Evolutionary conservation across 1,284 basidiomycete species (phyloP), one percentile per base, ranked within the genome.

Genomic region (Cryptococcus floricola): DNA sequence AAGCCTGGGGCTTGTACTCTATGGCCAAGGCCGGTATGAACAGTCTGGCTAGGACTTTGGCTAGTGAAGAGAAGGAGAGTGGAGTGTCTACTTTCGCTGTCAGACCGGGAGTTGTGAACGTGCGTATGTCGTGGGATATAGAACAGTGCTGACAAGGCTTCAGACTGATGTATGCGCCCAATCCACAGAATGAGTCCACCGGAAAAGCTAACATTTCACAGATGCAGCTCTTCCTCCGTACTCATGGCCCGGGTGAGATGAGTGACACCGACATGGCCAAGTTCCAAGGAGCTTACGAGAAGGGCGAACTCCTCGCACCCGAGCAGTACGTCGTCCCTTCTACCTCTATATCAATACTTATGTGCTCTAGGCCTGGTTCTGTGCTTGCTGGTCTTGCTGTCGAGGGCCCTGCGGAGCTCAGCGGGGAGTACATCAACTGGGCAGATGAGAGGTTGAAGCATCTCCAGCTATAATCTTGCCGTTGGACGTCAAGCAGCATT

Each of bases 81-180:
- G 65, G 65, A 9, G 67, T 83, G 18, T 72, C 74, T 0, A 70
- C 74, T 5, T 78, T 79, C 56, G 70, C 80, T 0, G 68, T 83
- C 12, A 68, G 81, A 14, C 82, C 82, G 0, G 82, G 82, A 1
- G 75, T 81, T 3, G 79, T 82, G 2, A 78, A 81, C 56, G 75
- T 76, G 60, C 66, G 74, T 67, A 12, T 12, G 14, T 25, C 37
- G 23, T 18, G 39, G 12, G 41, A 27, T 16, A 16, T 5, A 13
- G 45, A 23, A 0, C 13, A 10, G 7, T 39, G 31, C 38, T 46
- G 23, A 53, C 59, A 16, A 16, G 12, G 8, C 16, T 16, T 25
- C 45, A 62, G 63, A 65, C 62, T 25, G 48, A 56, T 18, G 62
- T 64, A 28, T 16, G 50, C 49, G 54, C 16, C 34, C n/a, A 10